phyloP scores from a whole-genome alignment of 768 basidiomycete genomes.

The Boletus subparvulus region DNA sequence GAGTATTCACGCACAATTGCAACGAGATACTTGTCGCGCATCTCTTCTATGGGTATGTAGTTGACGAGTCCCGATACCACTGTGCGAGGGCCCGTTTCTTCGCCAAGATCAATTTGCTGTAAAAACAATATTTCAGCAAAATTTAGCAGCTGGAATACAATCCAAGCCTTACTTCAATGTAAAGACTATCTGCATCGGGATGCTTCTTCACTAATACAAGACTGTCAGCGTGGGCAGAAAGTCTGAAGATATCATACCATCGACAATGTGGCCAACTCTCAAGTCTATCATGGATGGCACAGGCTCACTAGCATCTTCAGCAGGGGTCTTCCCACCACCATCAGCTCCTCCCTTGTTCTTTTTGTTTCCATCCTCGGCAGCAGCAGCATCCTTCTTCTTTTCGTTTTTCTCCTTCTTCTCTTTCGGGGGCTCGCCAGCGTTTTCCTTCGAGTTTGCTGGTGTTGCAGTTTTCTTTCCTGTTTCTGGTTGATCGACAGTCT shows the following conservation, averaged over 20 bases:
- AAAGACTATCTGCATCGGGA: conserved; percentile 97
- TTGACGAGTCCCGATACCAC: conserved; percentile 97
- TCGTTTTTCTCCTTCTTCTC: conserved; percentile 42
- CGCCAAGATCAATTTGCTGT: conserved; percentile 94
- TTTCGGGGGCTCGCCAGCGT: conserved; percentile 30
- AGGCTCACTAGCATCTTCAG: conserved; percentile 75
- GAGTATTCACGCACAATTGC: conserved; percentile 60
- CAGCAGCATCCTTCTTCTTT: conserved; percentile 60
- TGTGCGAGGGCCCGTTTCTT: conserved; percentile 91
- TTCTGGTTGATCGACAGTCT: conserved; percentile 31
- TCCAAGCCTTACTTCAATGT: conserved; percentile 69
- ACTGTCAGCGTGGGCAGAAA: conserved; percentile 2
- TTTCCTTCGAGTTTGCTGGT: conserved; percentile 40
- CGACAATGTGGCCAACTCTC: conserved; percentile 88
- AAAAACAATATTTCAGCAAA: background rate
- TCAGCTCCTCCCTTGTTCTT: conserved; percentile 41
- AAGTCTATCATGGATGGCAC: conserved; percentile 97
- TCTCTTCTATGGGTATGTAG: conserved; percentile 93
- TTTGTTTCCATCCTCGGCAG: conserved; percentile 32
- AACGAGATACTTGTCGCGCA: conserved; percentile 80
- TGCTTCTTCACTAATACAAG: conserved; percentile 77
- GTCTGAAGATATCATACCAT: conserved; percentile 54
- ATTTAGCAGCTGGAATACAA: background rate
- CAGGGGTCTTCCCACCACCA: conserved; percentile 33
- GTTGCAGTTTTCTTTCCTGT: conserved; percentile 26